Evolutionary conservation across 768 basidiomycete species (phyloP).

Genomic region (Tulasnella sp.): DNA sequence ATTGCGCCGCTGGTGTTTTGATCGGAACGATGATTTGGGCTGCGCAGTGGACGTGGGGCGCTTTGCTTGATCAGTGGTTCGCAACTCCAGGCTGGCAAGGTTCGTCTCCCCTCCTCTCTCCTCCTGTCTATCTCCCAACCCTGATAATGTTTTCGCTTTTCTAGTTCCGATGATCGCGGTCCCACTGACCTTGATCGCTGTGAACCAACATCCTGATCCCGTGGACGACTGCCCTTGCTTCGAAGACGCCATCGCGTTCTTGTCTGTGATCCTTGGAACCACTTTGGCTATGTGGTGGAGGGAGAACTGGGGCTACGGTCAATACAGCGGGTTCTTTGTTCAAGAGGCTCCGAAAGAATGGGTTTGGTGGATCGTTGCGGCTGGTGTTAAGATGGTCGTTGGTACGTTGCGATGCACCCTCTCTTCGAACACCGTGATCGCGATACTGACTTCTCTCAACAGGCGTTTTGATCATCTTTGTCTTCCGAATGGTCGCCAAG

Average conservation of each 20-base stretch:
- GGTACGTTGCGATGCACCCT: conserved; percentile 31
- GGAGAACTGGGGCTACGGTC: conserved; percentile 24
- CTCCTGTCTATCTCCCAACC: neutral
- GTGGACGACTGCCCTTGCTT: conserved; percentile 98
- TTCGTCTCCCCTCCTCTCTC: conserved; percentile 16
- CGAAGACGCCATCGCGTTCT: conserved; percentile 90
- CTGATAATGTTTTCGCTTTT: conserved; percentile 29
- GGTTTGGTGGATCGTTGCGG: conserved; percentile 36
- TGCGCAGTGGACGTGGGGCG: conserved; percentile 32
- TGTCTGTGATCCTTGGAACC: conserved; percentile 75
- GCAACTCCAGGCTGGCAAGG: conserved; percentile 29
- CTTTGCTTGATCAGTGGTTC: conserved; percentile 37
- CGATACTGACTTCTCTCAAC: neutral
- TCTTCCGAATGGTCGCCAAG: conserved; percentile 85
- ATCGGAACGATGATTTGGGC: conserved; percentile 65
- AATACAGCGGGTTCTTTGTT: conserved; percentile 20
- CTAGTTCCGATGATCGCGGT: conserved; percentile 27
- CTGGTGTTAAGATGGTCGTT: conserved; percentile 38
- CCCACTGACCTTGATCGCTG: conserved; percentile 52
- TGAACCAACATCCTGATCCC: conserved; percentile 89
- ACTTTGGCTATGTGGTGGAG: conserved; percentile 60
- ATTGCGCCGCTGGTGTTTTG: conserved; percentile 54
- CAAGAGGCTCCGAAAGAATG: conserved; percentile 21
- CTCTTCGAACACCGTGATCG: neutral
- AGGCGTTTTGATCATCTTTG: conserved; percentile 74